A percentile compares a stretch with the other conserved stretches of the same genome.
Conservation (phyloP, 345 rosid genomes). For the Aquilaria sinensis region DNA sequence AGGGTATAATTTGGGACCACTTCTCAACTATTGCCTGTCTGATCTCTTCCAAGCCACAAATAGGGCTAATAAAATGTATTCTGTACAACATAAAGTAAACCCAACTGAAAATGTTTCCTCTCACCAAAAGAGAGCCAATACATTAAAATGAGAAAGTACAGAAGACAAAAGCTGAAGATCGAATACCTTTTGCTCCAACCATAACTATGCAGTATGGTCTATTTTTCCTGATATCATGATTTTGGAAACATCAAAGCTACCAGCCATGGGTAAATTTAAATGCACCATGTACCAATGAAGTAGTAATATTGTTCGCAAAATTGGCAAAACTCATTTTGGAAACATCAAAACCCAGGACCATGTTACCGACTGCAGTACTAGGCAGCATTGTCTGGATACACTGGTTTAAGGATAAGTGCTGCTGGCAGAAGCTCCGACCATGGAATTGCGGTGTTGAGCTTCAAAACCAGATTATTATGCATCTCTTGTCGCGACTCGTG, state of each 20-base stretch:
- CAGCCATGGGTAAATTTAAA: slow-evolving; percentile 4
- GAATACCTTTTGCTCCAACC: slow-evolving; percentile 26
- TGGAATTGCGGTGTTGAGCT: slow-evolving; percentile 50
- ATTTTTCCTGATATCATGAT: slow-evolving; percentile 14
- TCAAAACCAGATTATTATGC: slow-evolving; percentile 26
- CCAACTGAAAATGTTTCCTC: slow-evolving; percentile 35
- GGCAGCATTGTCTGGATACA: slow-evolving; percentile 20
- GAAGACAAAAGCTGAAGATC: slow-evolving; percentile 34
- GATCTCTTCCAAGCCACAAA: slow-evolving; percentile 6
- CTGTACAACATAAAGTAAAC: slow-evolving; percentile 11
- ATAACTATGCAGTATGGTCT: slow-evolving; percentile 20
- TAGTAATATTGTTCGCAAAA: slow-evolving; percentile 14
- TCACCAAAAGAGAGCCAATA: slow-evolving; percentile 13
- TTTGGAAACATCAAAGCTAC: slow-evolving; percentile 9
- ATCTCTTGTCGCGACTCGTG: slow-evolving; percentile 13
- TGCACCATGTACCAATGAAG: slow-evolving; percentile 7
- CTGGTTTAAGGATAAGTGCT: slow-evolving; percentile 27
- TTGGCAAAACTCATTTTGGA: slow-evolving; percentile 3
- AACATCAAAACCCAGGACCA: slow-evolving; percentile 20
- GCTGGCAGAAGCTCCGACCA: slow-evolving; percentile 51
- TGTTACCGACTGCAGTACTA: slow-evolving; percentile 31
- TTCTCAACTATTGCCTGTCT: slow-evolving; percentile 48
- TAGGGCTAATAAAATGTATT: slow-evolving; percentile 16
- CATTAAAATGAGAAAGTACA: slow-evolving; percentile 12
- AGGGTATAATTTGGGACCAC: slow-evolving; percentile 51